Evolutionary conservation across 2,329 filamentous ascomycete species (phyloP).

Genomic region (Fusarium duplospermum): DNA sequence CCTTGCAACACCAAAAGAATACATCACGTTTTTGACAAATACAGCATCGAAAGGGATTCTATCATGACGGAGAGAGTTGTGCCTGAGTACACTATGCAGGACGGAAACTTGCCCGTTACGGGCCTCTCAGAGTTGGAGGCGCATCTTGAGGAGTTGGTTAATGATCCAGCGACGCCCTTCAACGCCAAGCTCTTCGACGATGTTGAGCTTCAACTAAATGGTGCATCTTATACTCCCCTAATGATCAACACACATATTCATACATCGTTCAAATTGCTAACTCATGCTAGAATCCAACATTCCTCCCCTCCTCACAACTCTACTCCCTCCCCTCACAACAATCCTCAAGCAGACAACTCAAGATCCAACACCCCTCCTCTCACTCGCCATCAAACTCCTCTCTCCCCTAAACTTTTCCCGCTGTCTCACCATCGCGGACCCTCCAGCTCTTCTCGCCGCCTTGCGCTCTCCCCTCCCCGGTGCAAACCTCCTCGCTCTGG

Average conservation of each 20-base stretch:
- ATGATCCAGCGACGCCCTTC: slow-evolving; percentile 56
- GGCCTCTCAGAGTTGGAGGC: slow-evolving; percentile 65
- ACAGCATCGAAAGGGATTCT: background rate
- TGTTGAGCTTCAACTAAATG: slow-evolving; percentile 68
- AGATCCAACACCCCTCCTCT: slow-evolving; percentile 63
- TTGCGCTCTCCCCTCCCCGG: slow-evolving; percentile 65
- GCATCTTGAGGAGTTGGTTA: slow-evolving; percentile 64
- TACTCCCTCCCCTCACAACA: slow-evolving; percentile 65
- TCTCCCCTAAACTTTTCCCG: slow-evolving; percentile 64
- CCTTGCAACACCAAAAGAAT: background rate
- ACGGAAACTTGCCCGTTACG: slow-evolving; percentile 55
- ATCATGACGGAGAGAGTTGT: slow-evolving; percentile 49
- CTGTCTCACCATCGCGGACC: slow-evolving; percentile 63
- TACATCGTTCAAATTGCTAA: background rate
- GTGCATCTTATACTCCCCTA: slow-evolving; percentile 44
- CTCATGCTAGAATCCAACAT: slow-evolving; percentile 60
- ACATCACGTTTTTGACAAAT: background rate
- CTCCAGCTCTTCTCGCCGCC: slow-evolving; percentile 63
- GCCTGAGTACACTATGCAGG: slow-evolving; percentile 54
- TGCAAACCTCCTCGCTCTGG: slow-evolving; percentile 68
- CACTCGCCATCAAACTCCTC: slow-evolving; percentile 67
- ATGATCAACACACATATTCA: background rate
- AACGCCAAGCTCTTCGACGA: slow-evolving; percentile 67
- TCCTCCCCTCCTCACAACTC: slow-evolving; percentile 60
- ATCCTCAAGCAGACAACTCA: slow-evolving; percentile 63